A percentile compares a stretch with the other conserved stretches of the same genome.
These are phyloP conservation scores for Fragaria ananassa DNA, from an alignment of 306 rosid genomes.

Conservation along the genomic window DNA sequence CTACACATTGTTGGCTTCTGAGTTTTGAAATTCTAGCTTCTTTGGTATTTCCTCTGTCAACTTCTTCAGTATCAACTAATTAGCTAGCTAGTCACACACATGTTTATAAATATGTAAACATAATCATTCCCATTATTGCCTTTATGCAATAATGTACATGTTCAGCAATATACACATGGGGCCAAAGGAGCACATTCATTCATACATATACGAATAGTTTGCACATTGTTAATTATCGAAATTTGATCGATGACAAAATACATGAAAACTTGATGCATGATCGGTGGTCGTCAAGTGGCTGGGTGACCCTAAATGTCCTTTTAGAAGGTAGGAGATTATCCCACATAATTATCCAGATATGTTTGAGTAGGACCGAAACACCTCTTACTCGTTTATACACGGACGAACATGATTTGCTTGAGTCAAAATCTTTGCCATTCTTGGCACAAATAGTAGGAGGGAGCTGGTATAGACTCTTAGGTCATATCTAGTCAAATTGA, in stretches of 20 bases:
- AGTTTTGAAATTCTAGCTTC: constrained; percentile 12
- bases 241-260: neutral
- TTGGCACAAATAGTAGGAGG: neutral
- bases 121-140: constrained; percentile 19
- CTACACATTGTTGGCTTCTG: constrained; percentile 17
- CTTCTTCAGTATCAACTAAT: constrained; percentile 2
- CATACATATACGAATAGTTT: neutral
- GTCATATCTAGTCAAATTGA: constrained; percentile 13
- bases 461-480: neutral
- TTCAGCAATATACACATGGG: constrained; percentile 20
- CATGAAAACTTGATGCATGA: neutral
- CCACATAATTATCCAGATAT: neutral
- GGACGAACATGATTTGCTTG: constrained; percentile 8
- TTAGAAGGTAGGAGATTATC: neutral
- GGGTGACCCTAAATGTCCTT: constrained; percentile 13
- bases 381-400: neutral
- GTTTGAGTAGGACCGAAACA: constrained; percentile 6
- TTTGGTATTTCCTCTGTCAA: constrained; percentile 42
- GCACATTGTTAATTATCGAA: neutral
- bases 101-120: neutral
- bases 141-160: constrained; percentile 25
- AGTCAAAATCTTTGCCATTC: neutral
- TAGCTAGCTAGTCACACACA: neutral
- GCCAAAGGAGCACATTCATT: constrained; percentile 13
- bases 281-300: neutral